Percentiles rank a stretch among this genome's conserved stretches.
These are phyloP conservation scores for Penicillium riverlandense DNA, from an alignment of 495 filamentous ascomycete species.

Conservation along the genomic window DNA sequence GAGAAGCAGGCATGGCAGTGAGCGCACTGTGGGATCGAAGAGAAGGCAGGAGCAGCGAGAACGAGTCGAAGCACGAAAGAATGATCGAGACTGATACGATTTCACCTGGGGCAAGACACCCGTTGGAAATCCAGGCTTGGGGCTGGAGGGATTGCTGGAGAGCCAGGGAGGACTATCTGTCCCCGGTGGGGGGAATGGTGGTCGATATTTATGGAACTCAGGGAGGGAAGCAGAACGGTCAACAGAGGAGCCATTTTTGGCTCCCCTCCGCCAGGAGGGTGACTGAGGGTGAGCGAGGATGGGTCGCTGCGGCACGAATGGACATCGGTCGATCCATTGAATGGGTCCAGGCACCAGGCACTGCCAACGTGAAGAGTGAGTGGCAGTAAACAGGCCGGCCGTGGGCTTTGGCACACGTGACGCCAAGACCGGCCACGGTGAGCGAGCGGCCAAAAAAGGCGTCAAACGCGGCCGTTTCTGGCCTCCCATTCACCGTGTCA, in stretches of 20 bases:
- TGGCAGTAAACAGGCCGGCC: no score
- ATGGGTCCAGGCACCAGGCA: constrained; percentile 11
- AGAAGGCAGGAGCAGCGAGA: neutral
- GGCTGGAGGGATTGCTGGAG: constrained; percentile 2
- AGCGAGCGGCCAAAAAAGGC: no score
- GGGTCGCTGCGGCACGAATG: constrained; percentile 5
- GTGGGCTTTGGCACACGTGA: no score
- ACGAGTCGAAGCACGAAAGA: constrained; percentile 3
- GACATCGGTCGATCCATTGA: neutral
- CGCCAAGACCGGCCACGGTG: no score
- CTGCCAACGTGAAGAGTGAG: constrained; percentile 3
- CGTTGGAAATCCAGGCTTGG: constrained; percentile 3
- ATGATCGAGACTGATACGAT: constrained; percentile 3
- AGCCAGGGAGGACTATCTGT: constrained; percentile 4
- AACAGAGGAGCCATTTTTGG: neutral
- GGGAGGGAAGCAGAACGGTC: neutral
- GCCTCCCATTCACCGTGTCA: constrained; percentile 14
- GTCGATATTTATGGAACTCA: neutral
- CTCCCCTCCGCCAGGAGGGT: constrained; percentile 3
- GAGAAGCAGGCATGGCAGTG: neutral
- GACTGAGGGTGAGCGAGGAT: constrained; percentile 2
- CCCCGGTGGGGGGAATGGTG: neutral
- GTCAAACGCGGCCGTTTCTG: constrained; percentile 10
- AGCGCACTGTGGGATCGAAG: constrained; percentile 2
- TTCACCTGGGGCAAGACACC: constrained; percentile 4